These are phyloP conservation scores for Senna siamea DNA, from an alignment of 306 rosid genomes.

Conservation along the genomic window DNA sequence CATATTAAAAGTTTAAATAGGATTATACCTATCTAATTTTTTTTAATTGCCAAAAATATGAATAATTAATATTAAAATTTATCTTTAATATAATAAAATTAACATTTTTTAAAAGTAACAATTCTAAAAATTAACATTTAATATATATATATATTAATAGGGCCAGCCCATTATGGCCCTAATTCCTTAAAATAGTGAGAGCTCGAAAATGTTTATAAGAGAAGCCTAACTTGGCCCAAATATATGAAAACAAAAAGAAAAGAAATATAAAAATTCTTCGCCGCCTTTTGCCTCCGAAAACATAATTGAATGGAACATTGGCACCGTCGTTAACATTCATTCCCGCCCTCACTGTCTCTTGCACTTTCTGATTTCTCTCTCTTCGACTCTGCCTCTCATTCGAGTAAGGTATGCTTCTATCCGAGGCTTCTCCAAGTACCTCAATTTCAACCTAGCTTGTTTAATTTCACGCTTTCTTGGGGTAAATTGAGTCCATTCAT, in stretches of 20 bases:
- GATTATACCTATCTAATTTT: no score
- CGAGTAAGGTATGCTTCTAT: not conserved
- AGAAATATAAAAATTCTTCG: not conserved
- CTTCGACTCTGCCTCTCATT: not conserved
- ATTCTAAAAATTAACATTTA: no score
- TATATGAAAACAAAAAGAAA: not conserved
- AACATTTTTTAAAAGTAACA: no score
- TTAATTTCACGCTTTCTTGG: not conserved
- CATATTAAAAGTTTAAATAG: no score
- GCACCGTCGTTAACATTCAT: not conserved
- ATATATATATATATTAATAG: no score
- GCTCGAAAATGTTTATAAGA: no score
- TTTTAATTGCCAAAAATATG: no score
- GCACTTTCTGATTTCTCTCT: not conserved
- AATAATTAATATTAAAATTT: no score
- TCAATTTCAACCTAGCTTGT: not conserved
- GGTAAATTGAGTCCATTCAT: not conserved
- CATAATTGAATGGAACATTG: not conserved
- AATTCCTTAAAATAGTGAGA: no score
- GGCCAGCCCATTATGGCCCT: no score
- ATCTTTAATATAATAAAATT: no score
- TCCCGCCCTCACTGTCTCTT: not conserved
- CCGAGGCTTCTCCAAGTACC: not conserved
- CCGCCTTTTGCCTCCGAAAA: not conserved
- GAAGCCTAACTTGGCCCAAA: slow-evolving; percentile 1